These are phyloP conservation scores for Jacaranda mimosifolia DNA, from an alignment of 257 asterid species.

Conservation along the genomic window DNA sequence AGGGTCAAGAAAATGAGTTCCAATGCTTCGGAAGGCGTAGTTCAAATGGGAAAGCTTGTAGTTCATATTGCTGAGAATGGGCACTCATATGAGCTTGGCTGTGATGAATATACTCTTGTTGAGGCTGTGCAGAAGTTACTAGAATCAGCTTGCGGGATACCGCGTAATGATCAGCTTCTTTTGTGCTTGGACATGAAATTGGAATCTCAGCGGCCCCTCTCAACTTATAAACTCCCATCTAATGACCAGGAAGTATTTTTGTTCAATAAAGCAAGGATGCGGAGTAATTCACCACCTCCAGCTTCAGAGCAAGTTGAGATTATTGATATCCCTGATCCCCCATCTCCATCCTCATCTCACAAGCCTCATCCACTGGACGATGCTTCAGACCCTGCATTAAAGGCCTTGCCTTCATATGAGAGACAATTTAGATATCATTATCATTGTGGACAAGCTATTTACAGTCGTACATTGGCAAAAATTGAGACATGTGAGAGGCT, in stretches of 20 bases:
- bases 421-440: slow-evolving; percentile 91
- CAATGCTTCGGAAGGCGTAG: slow-evolving; percentile 57
- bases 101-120: slow-evolving; percentile 77
- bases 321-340: slow-evolving; percentile 71
- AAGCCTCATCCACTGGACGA: slow-evolving; percentile 80
- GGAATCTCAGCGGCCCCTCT: slow-evolving; percentile 75
- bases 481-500: slow-evolving; percentile 68
- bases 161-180: slow-evolving; percentile 79
- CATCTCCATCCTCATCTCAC: slow-evolving; percentile 58
- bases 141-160: slow-evolving; percentile 69
- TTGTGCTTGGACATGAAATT: slow-evolving; percentile 87
- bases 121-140: slow-evolving; percentile 73
- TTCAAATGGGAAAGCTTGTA: slow-evolving; percentile 79
- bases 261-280: slow-evolving; percentile 85
- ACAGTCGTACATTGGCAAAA: slow-evolving; percentile 67
- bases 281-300: slow-evolving; percentile 71
- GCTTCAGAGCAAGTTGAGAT: slow-evolving; percentile 63
- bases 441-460: slow-evolving; percentile 81
- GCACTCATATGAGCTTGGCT: slow-evolving; percentile 71
- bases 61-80: slow-evolving; percentile 93
- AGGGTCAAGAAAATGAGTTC: slow-evolving; percentile 60
- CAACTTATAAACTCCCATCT: slow-evolving; percentile 80
- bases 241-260: slow-evolving; percentile 76
- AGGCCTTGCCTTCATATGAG: slow-evolving; percentile 90
- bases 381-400: slow-evolving; percentile 90